Conservation (phyloP, 352 stramenopile genomes). For the Phytophthora fragariaefolia region DNA sequence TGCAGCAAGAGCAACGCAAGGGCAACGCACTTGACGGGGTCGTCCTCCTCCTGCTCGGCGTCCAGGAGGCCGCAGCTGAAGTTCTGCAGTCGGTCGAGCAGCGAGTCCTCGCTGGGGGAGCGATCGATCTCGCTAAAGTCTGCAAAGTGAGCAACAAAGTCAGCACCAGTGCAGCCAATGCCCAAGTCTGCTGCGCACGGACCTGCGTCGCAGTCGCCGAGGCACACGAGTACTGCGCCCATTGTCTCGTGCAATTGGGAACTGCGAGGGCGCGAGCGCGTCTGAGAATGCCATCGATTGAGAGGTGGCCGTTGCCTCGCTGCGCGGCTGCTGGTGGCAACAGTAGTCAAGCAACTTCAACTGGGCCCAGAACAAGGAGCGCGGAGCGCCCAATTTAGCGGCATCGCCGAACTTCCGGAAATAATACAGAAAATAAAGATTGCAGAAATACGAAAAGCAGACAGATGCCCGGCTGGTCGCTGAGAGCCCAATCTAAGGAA, state of each 20-base stretch:
- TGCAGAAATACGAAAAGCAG: background rate
- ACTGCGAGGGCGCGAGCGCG: constrained; percentile 15
- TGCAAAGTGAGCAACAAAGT: background rate
- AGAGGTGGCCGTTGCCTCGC: constrained; percentile 18
- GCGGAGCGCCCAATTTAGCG: constrained; percentile 3
- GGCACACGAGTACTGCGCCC: constrained; percentile 69
- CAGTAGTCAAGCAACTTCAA: constrained; percentile 39
- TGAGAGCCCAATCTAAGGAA: constrained; percentile 16
- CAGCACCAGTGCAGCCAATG: background rate
- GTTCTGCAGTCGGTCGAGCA: constrained; percentile 63
- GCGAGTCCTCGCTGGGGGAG: constrained; percentile 36
- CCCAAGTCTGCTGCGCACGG: background rate
- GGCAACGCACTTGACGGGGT: constrained; percentile 34
- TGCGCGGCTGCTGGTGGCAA: constrained; percentile 3
- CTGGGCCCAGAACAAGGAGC: constrained; percentile 24
- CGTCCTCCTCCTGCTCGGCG: constrained; percentile 27
- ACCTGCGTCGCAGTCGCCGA: constrained; percentile 35
- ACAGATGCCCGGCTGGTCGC: too few relatives aligned
- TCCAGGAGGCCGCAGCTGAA: constrained; percentile 44
- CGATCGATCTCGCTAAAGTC: constrained; percentile 24
- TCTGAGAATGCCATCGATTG: constrained; percentile 33
- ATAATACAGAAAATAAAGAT: background rate
- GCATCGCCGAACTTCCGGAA: background rate
- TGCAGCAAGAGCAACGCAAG: background rate
- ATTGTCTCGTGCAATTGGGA: constrained; percentile 39